Base-by-base conservation (phyloP, 208 protist species). In the Trypanosoma vivax region DNA sequence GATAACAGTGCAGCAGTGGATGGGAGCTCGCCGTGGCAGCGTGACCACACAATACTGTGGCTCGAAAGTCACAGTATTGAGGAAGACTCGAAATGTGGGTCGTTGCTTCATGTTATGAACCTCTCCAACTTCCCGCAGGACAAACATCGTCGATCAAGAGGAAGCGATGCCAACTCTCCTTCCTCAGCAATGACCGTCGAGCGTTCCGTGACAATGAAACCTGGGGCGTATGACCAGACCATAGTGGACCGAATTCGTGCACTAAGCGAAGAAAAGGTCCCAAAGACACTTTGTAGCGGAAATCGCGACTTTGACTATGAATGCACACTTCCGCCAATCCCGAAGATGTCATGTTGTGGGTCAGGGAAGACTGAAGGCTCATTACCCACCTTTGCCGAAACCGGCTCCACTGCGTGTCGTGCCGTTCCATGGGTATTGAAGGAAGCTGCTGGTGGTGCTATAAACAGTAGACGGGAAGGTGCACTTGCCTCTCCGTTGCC, bases 371-470 rank as follows among this genome's bases (percentile, higher is more conserved):
- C n/a, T n/a, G n/a, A n/a, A n/a, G n/a, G n/a, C n/a, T n/a, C n/a
- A n/a, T n/a, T n/a, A n/a, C n/a, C n/a, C n/a, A n/a, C 41, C 34
- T 43, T 14, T 10, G 21, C 34, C 23, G 9, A 3, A 24, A 10
- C n/a, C 31, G 34, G 34, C 14, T n/a, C 18, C 21, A 18, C 13
- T 13, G 16, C 6, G 13, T 35, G 5, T 29, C 43, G 29, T 6
- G 19, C 43, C 19, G 13, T 40, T 11, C 62, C 55, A 9, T 79
- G 73, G 73, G 24, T 71, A 18, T 30, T 79, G 50, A 56, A 69
- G 29, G 73, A 79, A 34, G 14, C 3, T 3, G n/a, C 5, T n/a
- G 55, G 65, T 14, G 38, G 50, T 28, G 50, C 34, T n/a, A n/a
- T 70, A 2, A 33, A 51, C 2, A 21, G 51, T 23, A 19, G 54